A percentile compares a stretch with the other conserved stretches of the same genome.
phyloP scores from a whole-genome alignment of 2,329 filamentous ascomycete genomes.

The Hirsutella minnesotensis region DNA sequence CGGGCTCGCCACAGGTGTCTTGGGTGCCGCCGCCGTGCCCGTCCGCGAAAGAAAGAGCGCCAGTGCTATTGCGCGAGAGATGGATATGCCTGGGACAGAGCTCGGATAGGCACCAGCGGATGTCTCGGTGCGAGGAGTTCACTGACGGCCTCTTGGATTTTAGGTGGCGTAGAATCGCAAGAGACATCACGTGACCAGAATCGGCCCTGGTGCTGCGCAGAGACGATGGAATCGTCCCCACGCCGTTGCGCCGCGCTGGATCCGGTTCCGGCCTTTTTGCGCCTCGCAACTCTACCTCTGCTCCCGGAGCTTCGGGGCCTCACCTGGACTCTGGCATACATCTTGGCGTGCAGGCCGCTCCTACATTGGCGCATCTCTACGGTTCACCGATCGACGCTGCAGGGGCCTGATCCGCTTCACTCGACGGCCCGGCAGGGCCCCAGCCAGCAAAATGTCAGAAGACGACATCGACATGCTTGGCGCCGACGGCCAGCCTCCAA shows the following conservation, averaged over 20 bases:
- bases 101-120: no score
- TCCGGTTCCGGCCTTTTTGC: background rate
- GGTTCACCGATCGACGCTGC: background rate
- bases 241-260: background rate
- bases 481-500: constrained; percentile 20
- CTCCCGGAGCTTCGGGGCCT: background rate
- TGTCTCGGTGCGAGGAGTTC: no score
- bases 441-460: constrained; percentile 19
- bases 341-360: background rate
- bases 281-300: background rate
- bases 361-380: background rate
- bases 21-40: no score
- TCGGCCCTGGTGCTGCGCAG: no score
- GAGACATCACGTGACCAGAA: no score
- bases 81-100: no score
- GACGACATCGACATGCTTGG: constrained; percentile 25
- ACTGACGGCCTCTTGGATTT: no score
- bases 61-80: no score
- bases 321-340: background rate
- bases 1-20: no score
- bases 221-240: no score
- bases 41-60: no score
- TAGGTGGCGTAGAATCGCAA: no score
- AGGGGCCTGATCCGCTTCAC: background rate
- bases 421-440: background rate